phyloP scores from a whole-genome alignment of 305 asterid genomes.

The Caryopteris hybrid region DNA sequence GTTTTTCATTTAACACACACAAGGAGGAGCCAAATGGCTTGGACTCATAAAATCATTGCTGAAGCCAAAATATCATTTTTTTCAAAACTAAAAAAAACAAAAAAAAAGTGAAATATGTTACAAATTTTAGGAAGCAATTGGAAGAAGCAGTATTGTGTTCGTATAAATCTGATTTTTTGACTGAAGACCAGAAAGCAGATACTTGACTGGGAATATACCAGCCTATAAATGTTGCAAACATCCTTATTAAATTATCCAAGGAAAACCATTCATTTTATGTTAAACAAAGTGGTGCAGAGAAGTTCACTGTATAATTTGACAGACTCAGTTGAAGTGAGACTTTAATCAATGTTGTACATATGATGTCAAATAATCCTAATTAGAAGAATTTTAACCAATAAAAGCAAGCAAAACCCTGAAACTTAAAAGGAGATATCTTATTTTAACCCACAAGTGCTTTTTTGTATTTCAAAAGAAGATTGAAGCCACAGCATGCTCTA shows the following conservation, averaged over 20 bases:
- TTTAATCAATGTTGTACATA: conserved; percentile 3
- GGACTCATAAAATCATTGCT: not conserved
- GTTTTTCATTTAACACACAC: not conserved
- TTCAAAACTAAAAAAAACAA: not conserved
- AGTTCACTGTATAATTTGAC: not conserved
- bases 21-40: not conserved
- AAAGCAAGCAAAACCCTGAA: conserved; percentile 1
- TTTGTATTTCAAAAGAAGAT: not conserved
- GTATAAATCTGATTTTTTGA: not conserved
- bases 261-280: not conserved
- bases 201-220: not conserved
- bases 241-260: not conserved
- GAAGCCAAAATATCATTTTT: not conserved
- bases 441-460: not conserved
- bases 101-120: not conserved
- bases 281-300: conserved; percentile 13
- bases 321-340: conserved; percentile 9
- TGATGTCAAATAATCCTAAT: not conserved
- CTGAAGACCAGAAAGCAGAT: conserved; percentile 6
- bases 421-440: not conserved
- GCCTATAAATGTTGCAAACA: not conserved
- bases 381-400: not conserved
- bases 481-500: not conserved
- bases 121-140: conserved; percentile 10
- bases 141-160: not conserved